Base-by-base conservation (phyloP, 75 land plant species). In the Pinus taeda region DNA sequence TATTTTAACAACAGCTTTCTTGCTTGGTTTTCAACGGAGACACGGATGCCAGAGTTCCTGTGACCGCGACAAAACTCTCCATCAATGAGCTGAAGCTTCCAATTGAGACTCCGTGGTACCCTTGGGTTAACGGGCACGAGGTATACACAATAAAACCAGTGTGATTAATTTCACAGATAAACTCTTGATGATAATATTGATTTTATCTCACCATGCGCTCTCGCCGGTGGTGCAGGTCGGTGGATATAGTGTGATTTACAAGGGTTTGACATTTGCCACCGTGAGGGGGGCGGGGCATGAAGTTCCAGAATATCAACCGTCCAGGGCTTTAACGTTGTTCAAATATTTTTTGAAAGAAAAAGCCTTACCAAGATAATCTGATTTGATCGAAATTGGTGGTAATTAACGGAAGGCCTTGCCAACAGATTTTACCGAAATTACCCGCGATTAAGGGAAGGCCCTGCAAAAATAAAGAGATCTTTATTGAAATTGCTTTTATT, bases 261-360 rank as follows among this genome's bases (percentile, higher is more conserved):
- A 83, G 57, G 91, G 89, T 2, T 81, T 93, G 0, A 89, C 90
- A 33, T 94, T 86, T 77, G 91, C 84, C 49, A 90, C 97, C 18
- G 82, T 94, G 57, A 83, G 92, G 81, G 92, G 88, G 53, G 97
- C 92, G 30, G 97, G 97, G 1, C 97, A 94, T 83, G 88, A 82
- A 30, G 97, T 94, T 22, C 90, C 97, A 0, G 4, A 77, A 4
- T 42, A 57, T 62, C 65, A 75, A 59, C 88, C 88, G 1, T 33
- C 15, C 4, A 57, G 73, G 15, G 83, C 81, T 33, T 64, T 85
- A 5, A n/a, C 77, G 20, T 56, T 76, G 39, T 13, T 80, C 36
- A 42, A 76, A 59, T 45, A 61, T 21, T 80, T 74, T 57, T 0
- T 75, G 3, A 59, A 39, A 4, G 42, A 39, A 39, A 39, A 39